Base-by-base conservation (phyloP, 176 grass and related monocot species). In the Carex scoparia region DNA sequence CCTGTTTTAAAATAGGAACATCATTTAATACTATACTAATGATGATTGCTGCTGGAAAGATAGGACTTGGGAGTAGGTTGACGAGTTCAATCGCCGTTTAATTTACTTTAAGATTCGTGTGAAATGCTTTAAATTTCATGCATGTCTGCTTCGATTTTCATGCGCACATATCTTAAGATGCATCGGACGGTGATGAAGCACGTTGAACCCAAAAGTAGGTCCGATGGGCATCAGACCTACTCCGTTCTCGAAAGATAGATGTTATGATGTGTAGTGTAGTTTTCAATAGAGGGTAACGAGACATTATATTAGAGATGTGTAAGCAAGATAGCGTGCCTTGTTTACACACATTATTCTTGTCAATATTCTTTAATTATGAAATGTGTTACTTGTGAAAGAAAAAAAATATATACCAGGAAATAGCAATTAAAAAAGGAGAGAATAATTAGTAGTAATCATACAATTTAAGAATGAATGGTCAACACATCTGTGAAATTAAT, bases 21-120 rank as follows among this genome's bases (percentile, higher is more conserved):
- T 83, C 23, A 49, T 82, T 83, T 83, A 55, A 83, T 60, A 81
- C 4, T 4, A 83, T 60, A 81, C 4, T 4, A 83, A 68, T 83
- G 10, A 42, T 83, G 44, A 65, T 68, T 46, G 23, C 19, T 68
- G 38, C 23, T 65, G 61, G 61, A 66, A 54, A 83, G 59, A 9
- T 59, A 81, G 62, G 23, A 23, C 23, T 23, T 23, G 23, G 23
- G 23, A 23, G 23, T 23, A 23, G 23, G 23, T 23, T 0, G 23
- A 23, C 0, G 23, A 23, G 23, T 23, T 23, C 23, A 23, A 23
- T 23, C 23, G 23, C 23, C 23, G 23, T 23, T 23, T 23, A 23
- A 23, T 23, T 23, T 23, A 23, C 23, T 23, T 23, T 23, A 23
- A 23, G 23, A 23, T 23, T 23, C 23, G 23, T 23, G 23, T 23